A percentile compares a stretch with the other conserved stretches of the same genome.
Conservation (phyloP, 306 rosid species). For the Carpinus viminea region DNA sequence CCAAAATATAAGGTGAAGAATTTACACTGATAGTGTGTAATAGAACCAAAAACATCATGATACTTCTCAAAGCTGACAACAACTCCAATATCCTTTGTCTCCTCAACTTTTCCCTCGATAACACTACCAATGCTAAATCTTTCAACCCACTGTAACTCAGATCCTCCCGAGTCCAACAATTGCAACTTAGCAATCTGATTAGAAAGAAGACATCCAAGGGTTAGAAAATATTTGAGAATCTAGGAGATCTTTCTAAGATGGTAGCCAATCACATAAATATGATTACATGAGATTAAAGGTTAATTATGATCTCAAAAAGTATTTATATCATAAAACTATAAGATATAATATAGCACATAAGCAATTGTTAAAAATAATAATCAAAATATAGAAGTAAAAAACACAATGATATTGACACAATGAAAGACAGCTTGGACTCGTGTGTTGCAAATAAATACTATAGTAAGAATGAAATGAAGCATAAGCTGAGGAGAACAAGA, state of each 20-base stretch:
- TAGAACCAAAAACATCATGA: slow-evolving; percentile 73
- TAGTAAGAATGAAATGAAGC: not conserved
- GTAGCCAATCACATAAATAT: not conserved
- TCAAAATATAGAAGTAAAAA: not conserved
- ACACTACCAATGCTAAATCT: slow-evolving; percentile 55
- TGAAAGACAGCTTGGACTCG: not conserved
- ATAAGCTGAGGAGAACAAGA: not conserved
- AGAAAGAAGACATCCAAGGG: slow-evolving; percentile 23
- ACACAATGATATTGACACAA: not conserved
- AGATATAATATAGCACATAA: not conserved
- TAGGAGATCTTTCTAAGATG: not conserved
- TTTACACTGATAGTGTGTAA: slow-evolving; percentile 74
- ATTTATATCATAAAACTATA: not conserved
- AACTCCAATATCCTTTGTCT: slow-evolving; percentile 70
- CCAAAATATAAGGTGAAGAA: slow-evolving; percentile 21
- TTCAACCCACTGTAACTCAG: slow-evolving; percentile 80
- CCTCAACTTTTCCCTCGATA: slow-evolving; percentile 73
- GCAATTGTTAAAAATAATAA: not conserved
- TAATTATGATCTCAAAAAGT: not conserved
- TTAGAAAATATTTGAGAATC: slow-evolving; percentile 9
- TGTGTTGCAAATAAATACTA: not conserved
- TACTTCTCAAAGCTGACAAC: slow-evolving; percentile 74
- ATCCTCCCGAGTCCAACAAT: slow-evolving; percentile 35
- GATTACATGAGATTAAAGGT: not conserved
- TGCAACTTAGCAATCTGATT: slow-evolving; percentile 70